A percentile compares a stretch with the other conserved stretches of the same genome.
phyloP scores from a whole-genome alignment of 1,284 basidiomycete species.

The Boletellus deceptivus region DNA sequence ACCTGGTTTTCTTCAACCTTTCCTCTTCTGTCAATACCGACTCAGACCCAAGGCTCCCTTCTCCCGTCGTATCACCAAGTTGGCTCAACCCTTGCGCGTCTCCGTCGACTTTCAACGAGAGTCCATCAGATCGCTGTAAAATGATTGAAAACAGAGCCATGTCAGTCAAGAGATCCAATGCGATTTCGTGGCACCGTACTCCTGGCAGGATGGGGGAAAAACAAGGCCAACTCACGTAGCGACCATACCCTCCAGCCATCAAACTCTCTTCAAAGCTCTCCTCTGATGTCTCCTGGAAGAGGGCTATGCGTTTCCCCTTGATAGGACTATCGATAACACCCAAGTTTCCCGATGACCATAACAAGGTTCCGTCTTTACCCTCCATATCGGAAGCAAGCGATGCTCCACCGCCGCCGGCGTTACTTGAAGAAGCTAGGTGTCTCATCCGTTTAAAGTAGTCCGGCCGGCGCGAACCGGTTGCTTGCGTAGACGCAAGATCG shows the following conservation, averaged over 20 bases:
- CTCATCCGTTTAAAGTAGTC: constrained; percentile 65
- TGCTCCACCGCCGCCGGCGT: background rate
- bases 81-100: constrained; percentile 23
- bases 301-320: constrained; percentile 64
- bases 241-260: constrained; percentile 74
- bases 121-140: constrained; percentile 24
- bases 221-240: constrained; percentile 49
- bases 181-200: background rate
- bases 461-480: constrained; percentile 60
- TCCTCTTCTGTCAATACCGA: constrained; percentile 55
- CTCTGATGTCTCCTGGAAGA: constrained; percentile 77
- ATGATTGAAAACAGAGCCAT: constrained; percentile 1
- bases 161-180: constrained; percentile 15
- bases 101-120: constrained; percentile 19
- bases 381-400: constrained; percentile 11
- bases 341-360: constrained; percentile 39
- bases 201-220: background rate
- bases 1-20: constrained; percentile 56
- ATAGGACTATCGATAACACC: constrained; percentile 65
- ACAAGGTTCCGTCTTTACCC: constrained; percentile 33
- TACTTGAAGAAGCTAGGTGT: constrained; percentile 34
- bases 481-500: constrained; percentile 45
- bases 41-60: constrained; percentile 33
- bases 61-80: constrained; percentile 37
- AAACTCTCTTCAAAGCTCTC: constrained; percentile 79